phyloP scores from a whole-genome alignment of 78 protist species.

The Emiliania huxleyi region DNA sequence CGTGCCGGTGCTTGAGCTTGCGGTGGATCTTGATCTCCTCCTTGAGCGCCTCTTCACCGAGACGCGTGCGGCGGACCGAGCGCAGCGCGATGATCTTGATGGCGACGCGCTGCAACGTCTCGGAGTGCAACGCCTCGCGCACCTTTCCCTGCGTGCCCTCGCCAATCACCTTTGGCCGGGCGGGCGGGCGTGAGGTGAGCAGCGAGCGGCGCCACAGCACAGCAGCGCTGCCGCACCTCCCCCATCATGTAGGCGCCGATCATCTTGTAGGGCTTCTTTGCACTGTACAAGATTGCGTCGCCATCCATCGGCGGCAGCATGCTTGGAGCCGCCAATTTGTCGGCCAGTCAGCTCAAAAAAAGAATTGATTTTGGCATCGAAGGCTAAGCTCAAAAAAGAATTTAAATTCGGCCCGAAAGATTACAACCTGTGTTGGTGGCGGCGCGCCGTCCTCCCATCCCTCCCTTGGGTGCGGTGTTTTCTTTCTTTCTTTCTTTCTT shows the following conservation, averaged over 20 bases:
- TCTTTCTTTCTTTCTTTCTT: too few species aligned
- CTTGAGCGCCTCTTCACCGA: conserved; percentile 59
- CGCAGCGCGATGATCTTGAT: conserved; percentile 58
- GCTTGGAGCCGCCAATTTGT: too few species aligned
- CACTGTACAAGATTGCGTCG: neutral
- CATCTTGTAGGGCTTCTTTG: neutral
- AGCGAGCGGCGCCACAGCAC: neutral
- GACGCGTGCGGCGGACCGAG: conserved; percentile 52
- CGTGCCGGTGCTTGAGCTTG: conserved; percentile 28
- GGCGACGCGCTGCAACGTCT: conserved; percentile 64
- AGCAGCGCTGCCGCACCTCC: neutral
- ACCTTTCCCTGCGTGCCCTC: conserved; percentile 71
- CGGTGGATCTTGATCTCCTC: conserved; percentile 56
- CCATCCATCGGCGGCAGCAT: too few species aligned
- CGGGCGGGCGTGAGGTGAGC: neutral
- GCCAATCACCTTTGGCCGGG: conserved; percentile 21
- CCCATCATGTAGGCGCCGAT: neutral
- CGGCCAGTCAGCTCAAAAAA: too few species aligned
- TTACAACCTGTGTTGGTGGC: too few species aligned
- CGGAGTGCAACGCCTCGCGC: conserved; percentile 60
- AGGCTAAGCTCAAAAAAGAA: too few species aligned
- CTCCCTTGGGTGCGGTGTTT: too few species aligned
- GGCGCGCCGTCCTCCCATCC: too few species aligned
- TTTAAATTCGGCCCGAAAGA: too few species aligned
- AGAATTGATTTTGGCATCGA: too few species aligned